These are phyloP conservation scores for Macrophomina phaseolina DNA, from an alignment of 2,329 filamentous ascomycete genomes.

Conservation along the genomic window DNA sequence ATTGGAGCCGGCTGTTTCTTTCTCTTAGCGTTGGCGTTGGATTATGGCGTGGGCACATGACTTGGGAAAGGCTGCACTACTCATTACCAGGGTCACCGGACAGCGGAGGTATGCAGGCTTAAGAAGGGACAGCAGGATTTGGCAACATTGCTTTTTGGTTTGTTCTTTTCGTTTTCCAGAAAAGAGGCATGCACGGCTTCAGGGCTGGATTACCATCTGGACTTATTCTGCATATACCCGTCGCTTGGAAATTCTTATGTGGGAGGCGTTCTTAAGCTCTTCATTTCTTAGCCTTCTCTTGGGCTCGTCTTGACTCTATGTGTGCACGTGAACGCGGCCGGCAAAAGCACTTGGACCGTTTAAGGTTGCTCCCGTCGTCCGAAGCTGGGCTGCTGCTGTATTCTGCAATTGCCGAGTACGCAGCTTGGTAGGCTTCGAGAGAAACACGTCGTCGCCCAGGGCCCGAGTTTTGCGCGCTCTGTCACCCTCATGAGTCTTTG, in stretches of 20 bases:
- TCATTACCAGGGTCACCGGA: neutral
- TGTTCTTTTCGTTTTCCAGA: neutral
- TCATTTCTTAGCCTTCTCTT: neutral
- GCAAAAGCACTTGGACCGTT: neutral
- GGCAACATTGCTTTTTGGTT: slow-evolving; percentile 9
- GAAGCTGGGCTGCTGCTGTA: neutral
- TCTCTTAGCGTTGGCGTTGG: slow-evolving; percentile 23
- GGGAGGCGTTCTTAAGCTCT: neutral
- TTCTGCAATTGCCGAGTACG: neutral
- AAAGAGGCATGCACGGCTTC: neutral
- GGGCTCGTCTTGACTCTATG: neutral
- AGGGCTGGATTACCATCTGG: slow-evolving; percentile 14
- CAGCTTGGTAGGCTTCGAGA: no score
- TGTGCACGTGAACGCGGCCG: neutral
- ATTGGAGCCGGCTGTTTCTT: neutral
- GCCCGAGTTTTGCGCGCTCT: neutral
- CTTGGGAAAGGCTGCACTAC: neutral
- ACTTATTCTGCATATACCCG: slow-evolving; percentile 22
- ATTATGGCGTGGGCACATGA: slow-evolving; percentile 4
- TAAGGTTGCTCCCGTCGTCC: slow-evolving; percentile 25
- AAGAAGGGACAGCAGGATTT: neutral
- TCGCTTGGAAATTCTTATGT: slow-evolving; percentile 19
- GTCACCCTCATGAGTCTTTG: neutral
- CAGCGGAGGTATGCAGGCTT: neutral
- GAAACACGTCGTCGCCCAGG: no score